Evolutionary conservation across 2,329 filamentous ascomycete genomes (phyloP), one percentile per base, ranked within the genome.

Genomic region (Sordariomycetes sp.): DNA sequence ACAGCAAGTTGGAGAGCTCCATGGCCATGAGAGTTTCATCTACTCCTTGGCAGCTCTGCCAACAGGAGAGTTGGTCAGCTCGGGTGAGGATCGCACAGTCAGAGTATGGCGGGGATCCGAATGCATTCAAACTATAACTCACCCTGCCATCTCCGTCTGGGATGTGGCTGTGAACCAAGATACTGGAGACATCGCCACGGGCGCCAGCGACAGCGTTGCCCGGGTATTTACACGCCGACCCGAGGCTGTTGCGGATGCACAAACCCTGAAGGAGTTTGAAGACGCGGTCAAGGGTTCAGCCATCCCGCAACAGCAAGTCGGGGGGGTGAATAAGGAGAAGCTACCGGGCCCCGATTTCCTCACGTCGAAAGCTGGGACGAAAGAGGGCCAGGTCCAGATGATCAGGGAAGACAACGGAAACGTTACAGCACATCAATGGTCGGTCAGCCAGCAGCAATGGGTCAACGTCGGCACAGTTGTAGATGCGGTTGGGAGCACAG

Each of bases 121-220:
- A 37, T 96, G 90, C 53, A 63, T 94, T 30, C 92, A 98, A 58
- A 95, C 90, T 25, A 96, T 98, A 43, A 95, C 90, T 2, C 87
- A 95, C 49, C 92, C 92, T 9, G 92, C 92, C 8, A 93, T 96
- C 36, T 96, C 90, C 1, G 88, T 98, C 5, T 98, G 92, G 92
- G 71, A 77, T 11, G 86, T 98, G 14, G 84, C 87, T n/a, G 83
- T 75, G 9, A 92, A 85, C 50, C 52, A 70, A 1, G 77, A 86
- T 41, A 93, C 75, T 31, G 90, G 92, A 16, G 93, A 98, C 48
- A 90, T 98, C 40, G 86, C 86, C n/a, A 85, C 85, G 3, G 92
- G 90, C 21, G 81, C 90, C 19, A 98, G 90, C 54, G 92, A 98
- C 51, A 79, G 84, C 36, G 64, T 90, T 29, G 79, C 87, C 8